Conservation (phyloP, 495 filamentous ascomycete genomes). For the Apodospora peruviana region DNA sequence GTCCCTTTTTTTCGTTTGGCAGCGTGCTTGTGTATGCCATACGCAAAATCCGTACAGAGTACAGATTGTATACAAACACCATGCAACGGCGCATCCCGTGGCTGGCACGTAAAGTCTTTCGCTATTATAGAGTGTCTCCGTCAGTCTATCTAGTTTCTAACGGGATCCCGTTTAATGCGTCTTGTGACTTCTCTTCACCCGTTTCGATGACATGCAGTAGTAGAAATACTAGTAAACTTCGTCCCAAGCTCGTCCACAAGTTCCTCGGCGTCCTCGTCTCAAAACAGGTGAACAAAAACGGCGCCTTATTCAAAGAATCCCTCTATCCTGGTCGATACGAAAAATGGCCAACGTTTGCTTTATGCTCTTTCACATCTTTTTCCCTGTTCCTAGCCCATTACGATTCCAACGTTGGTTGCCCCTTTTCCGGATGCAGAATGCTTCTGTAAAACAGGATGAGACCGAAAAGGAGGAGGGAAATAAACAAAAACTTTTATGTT, state of each 20-base stretch:
- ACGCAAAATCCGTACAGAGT: too few species aligned
- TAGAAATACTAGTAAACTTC: neutral
- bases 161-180: conserved; percentile 17
- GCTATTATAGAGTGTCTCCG: conserved; percentile 5
- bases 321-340: neutral
- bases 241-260: too few species aligned
- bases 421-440: too few species aligned
- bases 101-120: conserved; percentile 2
- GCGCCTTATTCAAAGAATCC: too few species aligned
- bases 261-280: neutral
- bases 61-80: too few species aligned
- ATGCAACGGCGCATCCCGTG: too few species aligned
- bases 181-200: neutral
- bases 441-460: too few species aligned
- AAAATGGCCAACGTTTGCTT: neutral
- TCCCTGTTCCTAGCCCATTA: neutral
- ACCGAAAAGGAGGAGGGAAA: conserved; percentile 1
- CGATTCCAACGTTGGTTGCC: neutral
- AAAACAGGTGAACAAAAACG: too few species aligned
- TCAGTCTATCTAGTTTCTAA: conserved; percentile 26
- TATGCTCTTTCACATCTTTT: neutral
- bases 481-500: conserved; percentile 11
- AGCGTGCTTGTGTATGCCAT: too few species aligned
- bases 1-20: too few species aligned
- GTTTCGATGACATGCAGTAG: neutral